Base-by-base conservation (phyloP, 1,139 yeast genomes). In the Geotrichum europaeum region DNA sequence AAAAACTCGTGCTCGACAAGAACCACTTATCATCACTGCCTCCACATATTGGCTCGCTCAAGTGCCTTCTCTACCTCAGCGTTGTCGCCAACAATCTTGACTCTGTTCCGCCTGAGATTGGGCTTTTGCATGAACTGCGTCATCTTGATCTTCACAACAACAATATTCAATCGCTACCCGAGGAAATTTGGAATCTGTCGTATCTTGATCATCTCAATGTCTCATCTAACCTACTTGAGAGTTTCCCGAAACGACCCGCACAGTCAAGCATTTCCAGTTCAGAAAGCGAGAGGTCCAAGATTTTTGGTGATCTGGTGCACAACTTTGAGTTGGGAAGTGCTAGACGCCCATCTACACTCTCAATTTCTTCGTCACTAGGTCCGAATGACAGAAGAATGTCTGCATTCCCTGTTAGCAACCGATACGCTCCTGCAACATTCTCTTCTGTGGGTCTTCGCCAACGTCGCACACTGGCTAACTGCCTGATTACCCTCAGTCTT, bases 1-100 rank as follows among this genome's bases (percentile, higher is more conserved):
- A 89, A 69, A 87, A 84, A 64, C 76, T 94, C 65, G 85, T 85
- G 25, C 75, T 94, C 65, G 96, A 90, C 73, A 85, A 87, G 68
- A 94, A 94, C 70, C 96, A 89, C 71, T 79, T 94, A 69, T 89
- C 88, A 4, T 80, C 84, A 28, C 74, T 94, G 30, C 97, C 99
- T 0, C 78, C 81, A 2, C 87, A 86, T 61, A 79, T 95, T 36
- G 85, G 87, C 0, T 70, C 75, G 3, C 79, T 94, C 67, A 75
- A 77, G 32, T 83, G 79, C 62, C 76, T 94, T 67, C 81, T 84
- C 2, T 83, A 83, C 64, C 76, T 94, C 53, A 88, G 96, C 5
- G 79, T 87, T 5, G 86, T 83, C 61, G 84, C 86, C 58, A 95
- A 95, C 70, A 88, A 89, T 67, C 75, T 94, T 61, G 87, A 87